Percentiles rank a stretch among this genome's conserved stretches.
Evolutionary conservation across 2,329 filamentous ascomycete species (phyloP).

Genomic region (Albophoma yamanashiensis): DNA sequence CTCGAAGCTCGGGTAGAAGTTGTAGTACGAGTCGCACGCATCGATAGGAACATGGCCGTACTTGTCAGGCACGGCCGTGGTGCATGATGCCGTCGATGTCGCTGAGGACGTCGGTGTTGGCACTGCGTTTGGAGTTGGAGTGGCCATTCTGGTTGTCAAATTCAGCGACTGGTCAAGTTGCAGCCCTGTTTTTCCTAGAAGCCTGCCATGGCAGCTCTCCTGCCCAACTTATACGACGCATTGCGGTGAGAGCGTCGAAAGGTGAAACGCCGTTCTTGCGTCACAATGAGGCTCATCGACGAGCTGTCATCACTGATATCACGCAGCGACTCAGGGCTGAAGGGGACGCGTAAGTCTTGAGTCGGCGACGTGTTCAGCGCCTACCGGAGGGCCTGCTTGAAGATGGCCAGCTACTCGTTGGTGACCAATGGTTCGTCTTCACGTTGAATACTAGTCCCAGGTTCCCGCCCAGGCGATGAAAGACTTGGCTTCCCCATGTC

Average conservation of each 20-base stretch:
- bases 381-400: not conserved
- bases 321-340: not conserved
- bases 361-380: not conserved
- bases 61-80: slow-evolving; percentile 19
- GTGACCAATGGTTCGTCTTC: no score
- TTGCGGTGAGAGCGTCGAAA: not conserved
- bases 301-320: not conserved
- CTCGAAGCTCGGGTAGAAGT: slow-evolving; percentile 20
- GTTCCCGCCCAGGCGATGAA: not conserved
- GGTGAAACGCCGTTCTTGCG: not conserved
- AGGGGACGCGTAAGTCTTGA: not conserved
- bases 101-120: not conserved
- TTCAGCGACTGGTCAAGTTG: not conserved
- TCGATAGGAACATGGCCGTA: slow-evolving; percentile 19
- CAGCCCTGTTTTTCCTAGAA: no score
- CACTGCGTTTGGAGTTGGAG: not conserved
- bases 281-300: not conserved
- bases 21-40: slow-evolving; percentile 21
- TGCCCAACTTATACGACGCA: not conserved
- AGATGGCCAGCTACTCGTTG: no score
- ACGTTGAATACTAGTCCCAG: no score
- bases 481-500: not conserved
- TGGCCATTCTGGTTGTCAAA: not conserved
- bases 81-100: slow-evolving; percentile 9
- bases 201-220: not conserved